Evolutionary conservation across 2,329 filamentous ascomycete species (phyloP).

Genomic region (Ophiobolus disseminans): DNA sequence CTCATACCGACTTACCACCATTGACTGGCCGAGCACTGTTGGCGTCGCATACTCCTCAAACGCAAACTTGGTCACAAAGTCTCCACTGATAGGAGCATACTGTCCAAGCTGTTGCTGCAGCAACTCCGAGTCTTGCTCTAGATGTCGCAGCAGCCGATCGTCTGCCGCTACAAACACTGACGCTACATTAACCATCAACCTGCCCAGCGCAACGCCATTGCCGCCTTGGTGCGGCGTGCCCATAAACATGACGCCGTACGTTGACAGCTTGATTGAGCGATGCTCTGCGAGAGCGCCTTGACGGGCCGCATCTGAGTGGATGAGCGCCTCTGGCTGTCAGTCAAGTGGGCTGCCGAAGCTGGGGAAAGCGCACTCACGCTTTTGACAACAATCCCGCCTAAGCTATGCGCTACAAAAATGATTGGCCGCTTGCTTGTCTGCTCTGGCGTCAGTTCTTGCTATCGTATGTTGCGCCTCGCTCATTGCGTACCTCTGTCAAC

Average conservation of each 20-base stretch:
- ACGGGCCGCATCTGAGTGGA: conserved; percentile 42
- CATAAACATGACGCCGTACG: conserved; percentile 51
- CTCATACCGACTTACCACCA: conserved; percentile 28
- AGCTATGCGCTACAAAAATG: conserved; percentile 43
- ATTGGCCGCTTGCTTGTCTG: conserved; percentile 21
- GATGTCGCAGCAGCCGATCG: conserved; percentile 37
- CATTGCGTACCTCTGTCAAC: conserved; percentile 26
- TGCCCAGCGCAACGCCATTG: conserved; percentile 37
- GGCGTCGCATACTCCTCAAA: conserved; percentile 42
- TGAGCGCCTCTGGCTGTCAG: conserved; percentile 34
- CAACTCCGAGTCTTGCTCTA: conserved; percentile 47
- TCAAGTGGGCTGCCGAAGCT: conserved; percentile 8
- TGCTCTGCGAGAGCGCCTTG: conserved; percentile 34
- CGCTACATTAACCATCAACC: conserved; percentile 41
- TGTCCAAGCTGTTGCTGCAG: conserved; percentile 48
- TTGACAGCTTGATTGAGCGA: conserved; percentile 44
- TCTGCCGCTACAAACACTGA: conserved; percentile 45
- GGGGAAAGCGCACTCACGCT: conserved; percentile 27
- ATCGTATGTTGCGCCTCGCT: conserved; percentile 7
- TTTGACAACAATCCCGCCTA: conserved; percentile 46
- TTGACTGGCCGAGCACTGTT: conserved; percentile 28
- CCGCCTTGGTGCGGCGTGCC: conserved; percentile 51
- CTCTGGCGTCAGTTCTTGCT: conserved; percentile 29
- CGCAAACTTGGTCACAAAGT: too few species aligned
- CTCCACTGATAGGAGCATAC: conserved; percentile 44